Percentiles rank a stretch among this genome's conserved stretches.
Evolutionary conservation across 202 grass and related monocot genomes (phyloP).

Genomic region (Miscanthus sacchariflorus): DNA sequence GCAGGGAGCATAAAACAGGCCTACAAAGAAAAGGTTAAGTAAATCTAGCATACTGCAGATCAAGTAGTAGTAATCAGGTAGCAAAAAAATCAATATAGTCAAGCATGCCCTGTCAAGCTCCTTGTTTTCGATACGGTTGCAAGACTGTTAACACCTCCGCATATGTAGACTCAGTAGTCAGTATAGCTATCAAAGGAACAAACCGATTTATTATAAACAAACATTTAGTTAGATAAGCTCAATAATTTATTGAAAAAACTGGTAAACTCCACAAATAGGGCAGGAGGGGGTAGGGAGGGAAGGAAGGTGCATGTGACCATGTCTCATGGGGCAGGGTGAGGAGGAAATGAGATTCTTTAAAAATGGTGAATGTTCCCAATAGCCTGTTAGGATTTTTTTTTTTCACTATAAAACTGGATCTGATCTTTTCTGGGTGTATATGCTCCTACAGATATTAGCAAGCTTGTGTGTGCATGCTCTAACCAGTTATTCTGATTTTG

Average conservation of each 20-base stretch:
- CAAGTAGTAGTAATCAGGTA: constrained; percentile 6
- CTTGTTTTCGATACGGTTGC: neutral
- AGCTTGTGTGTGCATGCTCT: constrained; percentile 1
- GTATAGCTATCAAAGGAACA: neutral
- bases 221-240: neutral
- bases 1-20: neutral
- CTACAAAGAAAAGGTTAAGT: neutral
- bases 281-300: neutral
- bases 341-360: neutral
- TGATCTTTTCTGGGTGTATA: neutral
- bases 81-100: neutral
- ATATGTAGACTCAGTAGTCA: neutral
- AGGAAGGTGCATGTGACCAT: neutral
- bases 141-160: neutral
- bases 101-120: neutral
- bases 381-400: neutral
- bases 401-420: neutral
- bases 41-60: neutral
- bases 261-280: neutral
- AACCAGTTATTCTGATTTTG: constrained; percentile 10
- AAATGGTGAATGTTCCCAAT: constrained; percentile 1
- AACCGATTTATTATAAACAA: neutral
- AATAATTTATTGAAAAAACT: neutral
- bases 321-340: neutral
- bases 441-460: neutral